Conservation (phyloP, 2,329 filamentous ascomycete genomes). For the Herpotrichia juniperi region DNA sequence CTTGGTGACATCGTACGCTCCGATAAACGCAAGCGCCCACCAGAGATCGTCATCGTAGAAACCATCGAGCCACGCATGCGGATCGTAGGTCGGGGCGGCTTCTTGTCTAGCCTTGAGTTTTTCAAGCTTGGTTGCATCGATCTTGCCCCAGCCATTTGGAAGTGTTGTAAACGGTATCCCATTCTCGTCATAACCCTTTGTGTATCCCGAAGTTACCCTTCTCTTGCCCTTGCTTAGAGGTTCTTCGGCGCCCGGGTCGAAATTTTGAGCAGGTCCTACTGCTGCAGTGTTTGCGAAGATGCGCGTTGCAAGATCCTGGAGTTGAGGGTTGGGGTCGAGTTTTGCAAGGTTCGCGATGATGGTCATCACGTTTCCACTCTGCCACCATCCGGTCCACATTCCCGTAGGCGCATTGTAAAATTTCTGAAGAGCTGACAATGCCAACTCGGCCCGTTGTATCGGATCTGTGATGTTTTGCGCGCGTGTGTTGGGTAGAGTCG, state of each 20-base stretch:
- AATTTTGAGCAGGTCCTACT: constrained; percentile 38
- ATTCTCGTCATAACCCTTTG: constrained; percentile 23
- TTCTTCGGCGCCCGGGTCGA: constrained; percentile 32
- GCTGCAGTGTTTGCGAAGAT: constrained; percentile 54
- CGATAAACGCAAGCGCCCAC: constrained; percentile 61
- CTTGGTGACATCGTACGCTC: constrained; percentile 59
- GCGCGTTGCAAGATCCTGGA: constrained; percentile 39
- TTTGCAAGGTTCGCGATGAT: constrained; percentile 62
- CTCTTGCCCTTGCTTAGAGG: constrained; percentile 8
- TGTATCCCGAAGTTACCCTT: constrained; percentile 24
- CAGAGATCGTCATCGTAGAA: constrained; percentile 60
- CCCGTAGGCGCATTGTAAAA: constrained; percentile 68
- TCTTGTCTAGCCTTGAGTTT: constrained; percentile 8
- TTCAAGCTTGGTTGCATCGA: constrained; percentile 5
- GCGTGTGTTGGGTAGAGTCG: constrained; percentile 24
- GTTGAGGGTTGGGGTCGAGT: constrained; percentile 35
- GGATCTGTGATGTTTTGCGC: constrained; percentile 28
- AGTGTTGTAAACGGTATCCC: constrained; percentile 23
- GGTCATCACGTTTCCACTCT: constrained; percentile 70
- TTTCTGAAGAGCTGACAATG: constrained; percentile 57
- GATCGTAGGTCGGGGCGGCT: constrained; percentile 18
- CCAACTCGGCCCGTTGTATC: constrained; percentile 33
- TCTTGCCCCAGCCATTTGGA: constrained; percentile 27
- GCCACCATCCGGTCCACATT: constrained; percentile 78
- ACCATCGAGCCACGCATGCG: constrained; percentile 47